Base-by-base conservation (phyloP, 106 monocot species). In the Dendrobium huoshanense region DNA sequence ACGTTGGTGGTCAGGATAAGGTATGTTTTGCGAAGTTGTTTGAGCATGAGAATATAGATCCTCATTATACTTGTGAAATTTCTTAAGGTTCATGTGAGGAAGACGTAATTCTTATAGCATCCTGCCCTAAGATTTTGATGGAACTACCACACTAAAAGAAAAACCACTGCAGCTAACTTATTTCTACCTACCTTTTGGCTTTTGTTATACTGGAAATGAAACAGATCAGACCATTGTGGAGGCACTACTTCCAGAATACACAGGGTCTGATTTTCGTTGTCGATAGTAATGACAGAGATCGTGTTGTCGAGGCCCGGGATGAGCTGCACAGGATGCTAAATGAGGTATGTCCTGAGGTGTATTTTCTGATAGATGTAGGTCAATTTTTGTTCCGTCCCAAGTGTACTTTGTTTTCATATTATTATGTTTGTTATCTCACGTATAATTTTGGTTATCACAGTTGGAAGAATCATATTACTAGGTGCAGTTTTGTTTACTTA, bases 161-260 rank as follows among this genome's bases (percentile, higher is more conserved):
- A 67, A 27, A 67, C 0, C 8, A 29, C 27, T 18, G 58, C 20
- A 44, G 58, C 58, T 58, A 17, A 64, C 15, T 37, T 37, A 37
- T 37, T 37, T 37, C 37, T 37, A 37, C 37, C 37, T 37, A 37
- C 37, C 37, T n/a, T 44, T 43, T 75, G 19, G 0, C 44, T 31
- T 74, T 74, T 44, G 43, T 43, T 72, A 45, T 7, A 37, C n/a
- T 24, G 11, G 24, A 20, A 78, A 78, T 44, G 41, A 65, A 43
- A 33, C 82, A 82, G 82, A 82, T 82, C 49, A 61, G 82, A 82
- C 82, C 82, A n/a, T 41, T 82, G 42, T 82, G 82, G 82, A 61
- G 82, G 77, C 82, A 82, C 65, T 82, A 82, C 48, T 82, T 82
- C 82, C 82, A 82, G 77, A 82, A 82, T 47, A 82, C 82, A 49